Percentiles rank a stretch among this genome's conserved stretches.
These are phyloP conservation scores for Auriculariales sp. DNA, from an alignment of 768 basidiomycete genomes.

Conservation along the genomic window DNA sequence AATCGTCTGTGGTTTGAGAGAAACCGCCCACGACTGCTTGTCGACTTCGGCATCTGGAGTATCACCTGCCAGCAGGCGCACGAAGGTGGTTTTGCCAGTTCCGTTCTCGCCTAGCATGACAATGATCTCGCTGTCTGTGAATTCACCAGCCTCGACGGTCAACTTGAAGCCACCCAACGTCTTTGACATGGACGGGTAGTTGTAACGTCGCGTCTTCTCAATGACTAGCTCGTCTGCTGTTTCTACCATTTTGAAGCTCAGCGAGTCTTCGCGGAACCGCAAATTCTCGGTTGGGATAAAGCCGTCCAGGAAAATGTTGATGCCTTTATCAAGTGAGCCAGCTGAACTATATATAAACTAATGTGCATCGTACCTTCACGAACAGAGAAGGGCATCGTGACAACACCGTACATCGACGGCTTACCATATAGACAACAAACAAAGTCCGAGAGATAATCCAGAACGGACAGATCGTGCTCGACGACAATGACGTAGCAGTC, in stretches of 20 bases:
- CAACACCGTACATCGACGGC: slow-evolving; percentile 94
- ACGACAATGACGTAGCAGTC: slow-evolving; percentile 91
- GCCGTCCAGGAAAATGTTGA: slow-evolving; percentile 99
- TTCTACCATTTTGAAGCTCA: slow-evolving; percentile 96
- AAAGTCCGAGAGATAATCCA: slow-evolving; percentile 97
- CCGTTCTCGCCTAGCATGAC: slow-evolving; percentile 99
- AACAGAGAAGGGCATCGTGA: slow-evolving; percentile 96
- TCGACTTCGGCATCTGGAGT: slow-evolving; percentile 74
- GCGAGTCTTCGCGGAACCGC: slow-evolving; percentile 89
- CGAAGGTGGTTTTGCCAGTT: slow-evolving; percentile 97
- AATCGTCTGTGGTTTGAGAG: slow-evolving; percentile 96
- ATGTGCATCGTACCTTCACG: slow-evolving; percentile 59
- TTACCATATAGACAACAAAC: slow-evolving; percentile 97
- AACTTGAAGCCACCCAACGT: slow-evolving; percentile 93
- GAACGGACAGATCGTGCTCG: slow-evolving; percentile 95
- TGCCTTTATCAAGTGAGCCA: slow-evolving; percentile 36
- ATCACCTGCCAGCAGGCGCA: slow-evolving; percentile 88
- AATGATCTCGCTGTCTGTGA: slow-evolving; percentile 97
- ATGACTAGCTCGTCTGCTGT: slow-evolving; percentile 80
- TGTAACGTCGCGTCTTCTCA: slow-evolving; percentile 80
- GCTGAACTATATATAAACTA: no score
- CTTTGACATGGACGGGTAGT: slow-evolving; percentile 93
- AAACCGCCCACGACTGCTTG: slow-evolving; percentile 73
- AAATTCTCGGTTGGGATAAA: slow-evolving; percentile 98
- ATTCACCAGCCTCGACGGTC: slow-evolving; percentile 74